A percentile compares a stretch with the other conserved stretches of the same genome.
These are phyloP conservation scores for Miamiensis avidus DNA, from an alignment of 169 alveolate genomes.

Conservation along the genomic window DNA sequence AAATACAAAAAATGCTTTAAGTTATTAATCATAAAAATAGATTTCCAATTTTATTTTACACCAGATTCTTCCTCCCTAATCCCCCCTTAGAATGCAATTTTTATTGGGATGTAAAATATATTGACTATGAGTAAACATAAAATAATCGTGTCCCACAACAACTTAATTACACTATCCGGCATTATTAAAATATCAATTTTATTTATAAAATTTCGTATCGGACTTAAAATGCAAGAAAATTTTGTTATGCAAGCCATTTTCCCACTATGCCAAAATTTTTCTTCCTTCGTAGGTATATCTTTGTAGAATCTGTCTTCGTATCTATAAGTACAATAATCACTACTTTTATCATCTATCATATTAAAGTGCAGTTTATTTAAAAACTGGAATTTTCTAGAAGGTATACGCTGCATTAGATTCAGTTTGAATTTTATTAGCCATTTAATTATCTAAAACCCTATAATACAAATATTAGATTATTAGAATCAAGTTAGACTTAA, in stretches of 20 bases:
- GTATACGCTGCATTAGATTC: too few relatives aligned
- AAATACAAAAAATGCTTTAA: neutral
- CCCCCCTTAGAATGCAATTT: slow-evolving; percentile 4
- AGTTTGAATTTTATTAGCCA: too few relatives aligned
- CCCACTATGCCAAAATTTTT: neutral
- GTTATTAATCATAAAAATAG: neutral
- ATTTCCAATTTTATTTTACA: neutral
- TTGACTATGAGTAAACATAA: neutral
- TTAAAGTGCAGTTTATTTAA: neutral
- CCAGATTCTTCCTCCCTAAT: neutral
- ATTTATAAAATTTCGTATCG: neutral
- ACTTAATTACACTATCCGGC: slow-evolving; percentile 1
- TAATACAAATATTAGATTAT: too few relatives aligned
- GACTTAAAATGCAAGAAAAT: neutral
- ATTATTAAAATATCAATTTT: neutral
- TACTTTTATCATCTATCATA: slow-evolving; percentile 2
- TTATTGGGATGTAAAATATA: slow-evolving; percentile 4
- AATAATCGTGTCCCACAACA: neutral
- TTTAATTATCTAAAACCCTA: too few relatives aligned
- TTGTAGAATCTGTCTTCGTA: neutral
- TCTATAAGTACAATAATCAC: neutral
- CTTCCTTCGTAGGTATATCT: neutral
- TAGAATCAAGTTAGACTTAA: too few relatives aligned
- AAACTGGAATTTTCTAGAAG: neutral
- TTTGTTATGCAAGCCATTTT: neutral